Evolutionary conservation across 192 early-diverging fungal genomes (phyloP).

Genomic region (Gamsiella multidivaricata): DNA sequence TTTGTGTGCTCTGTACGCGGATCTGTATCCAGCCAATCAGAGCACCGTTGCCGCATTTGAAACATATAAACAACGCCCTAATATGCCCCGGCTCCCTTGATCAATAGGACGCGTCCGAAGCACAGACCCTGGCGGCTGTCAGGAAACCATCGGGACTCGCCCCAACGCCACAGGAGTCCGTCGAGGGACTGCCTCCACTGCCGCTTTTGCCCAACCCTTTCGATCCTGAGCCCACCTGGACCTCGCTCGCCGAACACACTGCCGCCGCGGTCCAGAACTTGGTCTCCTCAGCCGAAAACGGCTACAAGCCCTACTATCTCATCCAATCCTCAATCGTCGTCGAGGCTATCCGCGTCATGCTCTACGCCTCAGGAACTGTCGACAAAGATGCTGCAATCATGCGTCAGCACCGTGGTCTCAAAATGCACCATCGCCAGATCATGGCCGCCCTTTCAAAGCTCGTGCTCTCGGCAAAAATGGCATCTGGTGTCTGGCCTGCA

Average conservation of each 20-base stretch:
- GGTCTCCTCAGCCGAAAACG: constrained; percentile 58
- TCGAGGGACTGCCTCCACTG: constrained; percentile 45
- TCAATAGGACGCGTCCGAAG: constrained; percentile 31
- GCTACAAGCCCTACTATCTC: constrained; percentile 72
- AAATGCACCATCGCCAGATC: constrained; percentile 78
- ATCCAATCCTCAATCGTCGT: constrained; percentile 67
- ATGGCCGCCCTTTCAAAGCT: constrained; percentile 86
- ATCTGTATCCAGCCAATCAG: no score
- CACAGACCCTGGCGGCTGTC: constrained; percentile 33
- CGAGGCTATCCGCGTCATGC: constrained; percentile 83
- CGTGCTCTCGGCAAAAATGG: constrained; percentile 82
- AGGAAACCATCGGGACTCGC: constrained; percentile 43
- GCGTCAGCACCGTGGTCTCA: constrained; percentile 71
- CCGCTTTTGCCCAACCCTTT: constrained; percentile 36
- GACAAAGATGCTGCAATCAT: constrained; percentile 74
- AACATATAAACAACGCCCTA: no score
- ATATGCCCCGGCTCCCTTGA: no score
- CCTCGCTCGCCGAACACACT: constrained; percentile 59
- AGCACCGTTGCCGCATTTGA: no score
- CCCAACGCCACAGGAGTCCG: constrained; percentile 55
- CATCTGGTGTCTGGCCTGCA: constrained; percentile 89
- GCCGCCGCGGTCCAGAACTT: constrained; percentile 62
- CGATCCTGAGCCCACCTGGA: constrained; percentile 57
- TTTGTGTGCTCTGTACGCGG: no score
- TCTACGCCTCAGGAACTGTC: constrained; percentile 79